Conservation (phyloP, 192 early-diverging fungal genomes). For the Pilaira anomala region DNA sequence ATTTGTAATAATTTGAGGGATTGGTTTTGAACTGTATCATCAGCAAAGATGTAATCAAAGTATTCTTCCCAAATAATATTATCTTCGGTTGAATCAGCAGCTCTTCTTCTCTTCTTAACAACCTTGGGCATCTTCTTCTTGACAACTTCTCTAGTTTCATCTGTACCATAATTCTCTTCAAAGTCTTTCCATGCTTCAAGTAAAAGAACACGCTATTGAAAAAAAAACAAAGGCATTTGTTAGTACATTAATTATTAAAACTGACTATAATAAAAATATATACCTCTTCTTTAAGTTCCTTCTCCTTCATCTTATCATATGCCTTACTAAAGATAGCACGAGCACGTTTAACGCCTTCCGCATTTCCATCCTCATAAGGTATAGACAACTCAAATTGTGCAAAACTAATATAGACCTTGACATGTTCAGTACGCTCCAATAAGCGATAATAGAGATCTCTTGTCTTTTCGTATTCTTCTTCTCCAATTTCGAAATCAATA, state of each 20-base stretch:
- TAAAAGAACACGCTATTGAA: constrained; percentile 65
- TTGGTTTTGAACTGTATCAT: constrained; percentile 84
- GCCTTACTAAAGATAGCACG: constrained; percentile 76
- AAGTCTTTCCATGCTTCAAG: constrained; percentile 92
- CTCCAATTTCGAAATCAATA: constrained; percentile 90
- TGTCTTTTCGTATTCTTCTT: constrained; percentile 78
- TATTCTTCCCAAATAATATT: constrained; percentile 90
- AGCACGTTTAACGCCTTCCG: constrained; percentile 47
- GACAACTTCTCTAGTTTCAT: constrained; percentile 57
- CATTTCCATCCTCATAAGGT: constrained; percentile 50
- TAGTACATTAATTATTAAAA: too few species aligned
- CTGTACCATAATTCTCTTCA: constrained; percentile 60
- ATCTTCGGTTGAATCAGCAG: constrained; percentile 55
- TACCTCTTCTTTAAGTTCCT: constrained; percentile 78
- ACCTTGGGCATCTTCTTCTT: constrained; percentile 80
- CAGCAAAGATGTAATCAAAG: constrained; percentile 98
- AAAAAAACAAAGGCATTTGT: not conserved
- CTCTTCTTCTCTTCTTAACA: constrained; percentile 84
- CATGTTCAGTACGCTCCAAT: constrained; percentile 84
- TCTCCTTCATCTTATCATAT: constrained; percentile 64
- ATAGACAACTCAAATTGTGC: constrained; percentile 87
- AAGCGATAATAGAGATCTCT: constrained; percentile 81
- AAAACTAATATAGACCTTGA: constrained; percentile 95
- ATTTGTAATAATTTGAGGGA: constrained; percentile 89
- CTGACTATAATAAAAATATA: constrained; percentile 1